Evolutionary conservation across 129 eudicot genomes (phyloP), one percentile per base, ranked within the genome.

Genomic region (Lactuca saligna): DNA sequence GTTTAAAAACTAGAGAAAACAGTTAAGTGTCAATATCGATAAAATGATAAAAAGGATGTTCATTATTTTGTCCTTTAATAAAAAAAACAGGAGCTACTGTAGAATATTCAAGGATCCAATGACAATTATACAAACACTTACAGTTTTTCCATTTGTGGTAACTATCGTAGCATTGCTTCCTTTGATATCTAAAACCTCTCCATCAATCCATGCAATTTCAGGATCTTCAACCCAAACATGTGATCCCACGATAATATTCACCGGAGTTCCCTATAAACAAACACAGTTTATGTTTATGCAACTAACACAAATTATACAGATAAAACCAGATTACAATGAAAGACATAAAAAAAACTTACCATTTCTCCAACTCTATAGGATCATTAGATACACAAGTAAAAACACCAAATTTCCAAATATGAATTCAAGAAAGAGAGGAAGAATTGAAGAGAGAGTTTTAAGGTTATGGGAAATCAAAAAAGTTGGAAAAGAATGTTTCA

Each of bases 221-320:
- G 92, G 86, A 80, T 93, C 99, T 73, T 93, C 99, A 25, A 64
- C 87, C 99, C 99, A 93, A 42, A 93, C 92, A 12, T 93, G 97
- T 33, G 99, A 93, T 83, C 99, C 99, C 54, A 93, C 90, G 5
- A 93, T 89, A 48, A 93, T 93, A 76, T 93, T 93, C 51, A 86
- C 97, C 3, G 95, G 88, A 59, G 99, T 86, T 73, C 95, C 95
- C 99, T 93, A 86, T 35, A 54, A 50, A 16, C 58, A 39, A 63
- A 35, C 4, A 39, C 17, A 16, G 13, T 73, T 41, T 42, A 9
- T 25, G 29, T 60, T 62, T 49, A 44, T 54, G 51, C 8, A 75
- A 29, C 61, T 33, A 13, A 53, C 69, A 51, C 58, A 16, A 71
- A 66, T 54, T 77, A 42, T 42, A 42, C 44, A 39, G 6, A 39